A percentile compares a stretch with the other conserved stretches of the same genome.
phyloP scores from a whole-genome alignment of 2,329 filamentous ascomycete species.

The Amesomyces nigricolor region DNA sequence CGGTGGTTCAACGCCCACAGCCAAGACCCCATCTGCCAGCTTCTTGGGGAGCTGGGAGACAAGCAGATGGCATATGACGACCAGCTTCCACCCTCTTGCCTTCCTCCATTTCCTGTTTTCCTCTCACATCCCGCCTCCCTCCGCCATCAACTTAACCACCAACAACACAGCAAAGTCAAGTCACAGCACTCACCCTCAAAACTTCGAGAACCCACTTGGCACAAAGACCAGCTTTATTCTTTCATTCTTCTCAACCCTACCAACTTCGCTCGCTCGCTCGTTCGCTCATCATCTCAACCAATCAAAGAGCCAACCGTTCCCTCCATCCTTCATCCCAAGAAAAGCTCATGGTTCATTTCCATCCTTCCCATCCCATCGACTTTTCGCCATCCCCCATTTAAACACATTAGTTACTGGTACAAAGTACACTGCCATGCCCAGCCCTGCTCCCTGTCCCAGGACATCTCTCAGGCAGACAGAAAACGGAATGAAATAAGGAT shows the following conservation, averaged over 20 bases:
- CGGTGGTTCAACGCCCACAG: neutral
- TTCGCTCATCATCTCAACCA: neutral
- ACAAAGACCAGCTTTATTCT: neutral
- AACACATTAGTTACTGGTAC: constrained; percentile 15
- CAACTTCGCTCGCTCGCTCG: neutral
- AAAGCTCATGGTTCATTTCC: constrained; percentile 9
- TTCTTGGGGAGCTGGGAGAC: too few species aligned
- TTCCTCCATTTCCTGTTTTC: too few species aligned
- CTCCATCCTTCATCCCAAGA: neutral
- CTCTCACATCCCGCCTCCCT: too few species aligned
- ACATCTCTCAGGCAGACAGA: constrained; percentile 12
- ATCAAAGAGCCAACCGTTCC: neutral
- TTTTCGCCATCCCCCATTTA: neutral
- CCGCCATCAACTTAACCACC: too few species aligned
- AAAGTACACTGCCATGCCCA: constrained; percentile 8
- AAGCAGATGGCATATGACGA: too few species aligned
- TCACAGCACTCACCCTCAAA: too few species aligned
- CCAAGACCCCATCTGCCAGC: too few species aligned
- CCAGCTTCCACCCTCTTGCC: too few species aligned
- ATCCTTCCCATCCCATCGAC: neutral
- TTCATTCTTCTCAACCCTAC: neutral
- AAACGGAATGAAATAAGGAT: constrained; percentile 21
- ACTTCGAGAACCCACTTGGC: neutral
- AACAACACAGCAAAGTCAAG: too few species aligned
- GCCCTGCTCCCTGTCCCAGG: neutral